Evolutionary conservation across 805 yeast species (phyloP).

Genomic region (Diddensiella caesifluorescens): DNA sequence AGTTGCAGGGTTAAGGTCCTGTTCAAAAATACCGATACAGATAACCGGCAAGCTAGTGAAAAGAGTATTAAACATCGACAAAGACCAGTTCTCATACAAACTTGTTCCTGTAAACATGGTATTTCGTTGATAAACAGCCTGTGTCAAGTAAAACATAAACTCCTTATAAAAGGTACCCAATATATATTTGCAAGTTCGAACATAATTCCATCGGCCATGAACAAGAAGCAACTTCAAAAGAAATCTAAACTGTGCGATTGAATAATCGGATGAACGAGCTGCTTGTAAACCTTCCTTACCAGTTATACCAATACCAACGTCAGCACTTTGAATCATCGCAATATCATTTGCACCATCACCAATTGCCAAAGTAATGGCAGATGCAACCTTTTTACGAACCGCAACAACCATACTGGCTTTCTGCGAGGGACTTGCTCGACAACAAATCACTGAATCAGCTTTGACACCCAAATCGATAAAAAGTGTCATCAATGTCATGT

Average conservation of each 20-base stretch:
- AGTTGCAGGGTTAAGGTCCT: conserved; percentile 83
- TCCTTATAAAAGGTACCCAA: conserved; percentile 94
- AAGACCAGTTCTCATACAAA: conserved; percentile 90
- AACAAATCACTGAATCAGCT: conserved; percentile 87
- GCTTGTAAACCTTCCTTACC: conserved; percentile 98
- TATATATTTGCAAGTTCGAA: conserved; percentile 86
- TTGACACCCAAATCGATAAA: conserved; percentile 81
- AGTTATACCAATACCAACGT: conserved; percentile 94
- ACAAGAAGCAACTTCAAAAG: conserved; percentile 78
- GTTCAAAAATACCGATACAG: conserved; percentile 92
- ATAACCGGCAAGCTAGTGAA: conserved; percentile 91
- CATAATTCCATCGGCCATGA: conserved; percentile 93
- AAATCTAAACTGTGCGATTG: conserved; percentile 90
- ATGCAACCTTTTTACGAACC: conserved; percentile 64
- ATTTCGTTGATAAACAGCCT: conserved; percentile 77
- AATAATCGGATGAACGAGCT: conserved; percentile 88
- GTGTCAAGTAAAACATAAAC: conserved; percentile 80
- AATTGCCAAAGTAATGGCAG: conserved; percentile 82
- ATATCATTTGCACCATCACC: conserved; percentile 99
- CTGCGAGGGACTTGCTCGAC: conserved; percentile 96
- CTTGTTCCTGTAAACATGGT: conserved; percentile 91
- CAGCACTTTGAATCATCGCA: conserved; percentile 99
- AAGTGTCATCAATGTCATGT: conserved; percentile 62
- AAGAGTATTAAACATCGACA: conserved; percentile 93
- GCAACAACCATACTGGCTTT: conserved; percentile 83